Conservation (phyloP, 441 rosid species). For the Brassica balearica region DNA sequence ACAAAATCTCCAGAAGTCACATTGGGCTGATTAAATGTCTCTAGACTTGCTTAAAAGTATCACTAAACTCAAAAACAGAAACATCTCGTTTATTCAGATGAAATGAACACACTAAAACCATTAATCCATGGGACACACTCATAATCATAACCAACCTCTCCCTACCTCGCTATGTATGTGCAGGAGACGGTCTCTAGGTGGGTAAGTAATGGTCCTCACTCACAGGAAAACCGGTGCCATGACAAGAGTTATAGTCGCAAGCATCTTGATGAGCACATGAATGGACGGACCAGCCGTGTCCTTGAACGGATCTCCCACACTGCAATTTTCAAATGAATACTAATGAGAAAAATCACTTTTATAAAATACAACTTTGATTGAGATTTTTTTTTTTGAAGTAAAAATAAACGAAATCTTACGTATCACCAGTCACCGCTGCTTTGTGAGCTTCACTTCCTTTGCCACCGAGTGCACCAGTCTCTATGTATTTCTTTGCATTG, state of each 20-base stretch:
- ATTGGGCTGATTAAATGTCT: conserved; percentile 27
- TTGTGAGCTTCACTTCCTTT: conserved; percentile 97
- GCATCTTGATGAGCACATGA: conserved; percentile 95
- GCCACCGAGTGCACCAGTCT: conserved; percentile 96
- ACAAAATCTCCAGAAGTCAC: conserved; percentile 34
- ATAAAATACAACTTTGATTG: background rate
- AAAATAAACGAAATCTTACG: conserved; percentile 57
- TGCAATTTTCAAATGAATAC: conserved; percentile 48
- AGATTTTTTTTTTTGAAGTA: background rate
- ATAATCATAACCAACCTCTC: conserved; percentile 30
- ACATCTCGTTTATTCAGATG: conserved; percentile 39
- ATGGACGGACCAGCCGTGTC: conserved; percentile 98
- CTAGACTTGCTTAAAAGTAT: conserved; percentile 18
- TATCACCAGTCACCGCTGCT: conserved; percentile 98
- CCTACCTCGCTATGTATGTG: conserved; percentile 42
- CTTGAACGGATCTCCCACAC: conserved; percentile 99
- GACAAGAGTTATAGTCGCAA: conserved; percentile 90
- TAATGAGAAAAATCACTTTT: background rate
- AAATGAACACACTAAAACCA: conserved; percentile 38
- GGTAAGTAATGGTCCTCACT: conserved; percentile 22
- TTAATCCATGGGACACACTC: conserved; percentile 28
- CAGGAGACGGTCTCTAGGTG: conserved; percentile 34
- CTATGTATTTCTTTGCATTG: conserved; percentile 95
- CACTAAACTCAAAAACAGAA: conserved; percentile 33
- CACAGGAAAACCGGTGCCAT: conserved; percentile 58